Conservation (phyloP, 306 rosid species). For the Cicer arietinum region DNA sequence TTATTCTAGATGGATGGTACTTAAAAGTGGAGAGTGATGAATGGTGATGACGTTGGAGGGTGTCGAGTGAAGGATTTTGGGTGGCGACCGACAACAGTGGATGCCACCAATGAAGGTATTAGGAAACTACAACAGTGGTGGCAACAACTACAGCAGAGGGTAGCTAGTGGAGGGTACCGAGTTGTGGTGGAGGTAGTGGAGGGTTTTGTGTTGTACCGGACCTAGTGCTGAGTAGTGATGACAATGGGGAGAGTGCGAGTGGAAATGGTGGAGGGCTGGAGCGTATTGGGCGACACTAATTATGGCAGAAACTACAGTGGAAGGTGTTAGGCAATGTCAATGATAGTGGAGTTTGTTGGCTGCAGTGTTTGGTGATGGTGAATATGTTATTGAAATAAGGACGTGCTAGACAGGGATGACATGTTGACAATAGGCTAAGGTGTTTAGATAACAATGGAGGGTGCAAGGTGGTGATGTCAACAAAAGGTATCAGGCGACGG, state of each 20-base stretch:
- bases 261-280: not conserved
- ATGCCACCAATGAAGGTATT: conserved; percentile 4
- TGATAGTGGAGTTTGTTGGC: not conserved
- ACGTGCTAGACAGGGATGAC: not conserved
- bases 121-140: not conserved
- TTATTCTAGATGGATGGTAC: not conserved
- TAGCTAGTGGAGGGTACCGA: too few species aligned
- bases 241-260: not conserved
- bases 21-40: not conserved
- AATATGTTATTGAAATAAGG: not conserved
- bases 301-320: not conserved
- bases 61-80: not conserved
- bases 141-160: not conserved
- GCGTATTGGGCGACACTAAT: not conserved
- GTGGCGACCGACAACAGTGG: not conserved
- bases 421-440: not conserved
- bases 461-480: not conserved
- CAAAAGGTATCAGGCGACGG: not conserved
- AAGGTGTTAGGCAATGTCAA: not conserved
- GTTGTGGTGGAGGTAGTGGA: not conserved
- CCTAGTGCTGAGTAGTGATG: not conserved
- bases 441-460: not conserved
- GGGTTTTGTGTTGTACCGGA: not conserved
- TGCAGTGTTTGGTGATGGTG: not conserved
- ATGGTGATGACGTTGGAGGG: not conserved